Evolutionary conservation across 352 stramenopile genomes (phyloP), one percentile per base, ranked within the genome.

Genomic region (Phytophthora brassicae): DNA sequence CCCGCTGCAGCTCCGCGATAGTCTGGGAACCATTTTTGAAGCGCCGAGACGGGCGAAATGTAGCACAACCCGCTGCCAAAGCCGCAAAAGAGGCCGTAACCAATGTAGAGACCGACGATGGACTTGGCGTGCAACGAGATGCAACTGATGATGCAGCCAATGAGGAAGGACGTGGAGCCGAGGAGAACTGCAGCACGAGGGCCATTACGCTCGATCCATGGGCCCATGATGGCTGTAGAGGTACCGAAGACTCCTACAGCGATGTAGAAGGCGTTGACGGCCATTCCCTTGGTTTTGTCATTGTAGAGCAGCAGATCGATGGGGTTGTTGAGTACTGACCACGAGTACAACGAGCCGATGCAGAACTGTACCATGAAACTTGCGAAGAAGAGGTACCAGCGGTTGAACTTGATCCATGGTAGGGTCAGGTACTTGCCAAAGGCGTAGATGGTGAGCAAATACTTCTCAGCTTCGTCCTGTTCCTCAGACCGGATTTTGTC

Each of bases 1-100:
- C 82, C 82, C 7, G 82, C 82, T 17, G 82, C 82, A 11, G 75
- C 81, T 16, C 82, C 82, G 16, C 82, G 78, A 54, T 88, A 85
- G 60, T 92, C 82, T 8, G 82, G 82, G 63, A 92, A 92, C 82
- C 82, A 92, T 44, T 90, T 88, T 60, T 90, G 81, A 6, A 92
- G 62, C 14, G 80, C 70, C n/a, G 76, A 87, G 9, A 92, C 82
- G 2, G 82, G 82, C 4, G 80, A 89, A 51, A 92, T 88, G 68
- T 90, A 90, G 76, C 79, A 88, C 19, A 92, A 46, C 8, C 82
- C 82, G 26, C 78, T 79, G 39, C 82, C 82, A 12, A 88, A 86
- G 51, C 77, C 82, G n/a, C 53, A 68, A 35, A 88, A 75, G 17
- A 92, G 20, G 9, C 82, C 82, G 60, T 92, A 92, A 28, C 82